A percentile compares a stretch with the other conserved stretches of the same genome.
phyloP scores from a whole-genome alignment of 1,284 basidiomycete species.

The Boletus mariae region DNA sequence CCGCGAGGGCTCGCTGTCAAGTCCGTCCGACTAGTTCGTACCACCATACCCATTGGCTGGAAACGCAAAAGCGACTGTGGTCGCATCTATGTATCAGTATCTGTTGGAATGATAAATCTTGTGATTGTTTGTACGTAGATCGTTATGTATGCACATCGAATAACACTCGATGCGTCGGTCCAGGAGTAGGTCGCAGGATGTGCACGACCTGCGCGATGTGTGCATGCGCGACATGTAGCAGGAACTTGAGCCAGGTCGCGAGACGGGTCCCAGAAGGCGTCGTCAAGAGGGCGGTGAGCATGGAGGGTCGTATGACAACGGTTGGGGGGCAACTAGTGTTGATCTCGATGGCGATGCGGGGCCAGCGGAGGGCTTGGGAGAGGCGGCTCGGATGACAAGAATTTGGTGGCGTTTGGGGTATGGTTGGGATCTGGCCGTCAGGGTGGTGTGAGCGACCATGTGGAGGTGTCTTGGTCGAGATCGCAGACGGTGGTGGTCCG shows the following conservation, averaged over 20 bases:
- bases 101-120: not conserved
- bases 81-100: not conserved
- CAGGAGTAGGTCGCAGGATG: slow-evolving; percentile 35
- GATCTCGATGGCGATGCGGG: slow-evolving; percentile 64
- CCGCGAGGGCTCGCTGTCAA: slow-evolving; percentile 41
- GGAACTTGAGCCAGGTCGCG: slow-evolving; percentile 75
- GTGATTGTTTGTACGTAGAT: not conserved
- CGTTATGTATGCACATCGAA: not conserved
- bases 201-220: slow-evolving; percentile 59
- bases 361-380: slow-evolving; percentile 54
- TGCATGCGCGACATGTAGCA: slow-evolving; percentile 63
- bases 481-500: slow-evolving; percentile 33
- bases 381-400: slow-evolving; percentile 42
- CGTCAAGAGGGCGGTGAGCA: slow-evolving; percentile 38
- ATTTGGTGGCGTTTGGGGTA: slow-evolving; percentile 55
- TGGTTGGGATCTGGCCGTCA: slow-evolving; percentile 48
- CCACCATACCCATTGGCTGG: not conserved
- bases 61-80: not conserved
- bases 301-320: slow-evolving; percentile 33
- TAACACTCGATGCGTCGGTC: not conserved
- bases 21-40: slow-evolving; percentile 7
- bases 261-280: slow-evolving; percentile 44
- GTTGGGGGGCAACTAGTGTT: slow-evolving; percentile 60
- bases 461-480: slow-evolving; percentile 61
- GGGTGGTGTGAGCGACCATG: slow-evolving; percentile 44